Evolutionary conservation across 2,329 filamentous ascomycete genomes (phyloP), one percentile per base, ranked within the genome.

Genomic region (Lizonia empirigonia): DNA sequence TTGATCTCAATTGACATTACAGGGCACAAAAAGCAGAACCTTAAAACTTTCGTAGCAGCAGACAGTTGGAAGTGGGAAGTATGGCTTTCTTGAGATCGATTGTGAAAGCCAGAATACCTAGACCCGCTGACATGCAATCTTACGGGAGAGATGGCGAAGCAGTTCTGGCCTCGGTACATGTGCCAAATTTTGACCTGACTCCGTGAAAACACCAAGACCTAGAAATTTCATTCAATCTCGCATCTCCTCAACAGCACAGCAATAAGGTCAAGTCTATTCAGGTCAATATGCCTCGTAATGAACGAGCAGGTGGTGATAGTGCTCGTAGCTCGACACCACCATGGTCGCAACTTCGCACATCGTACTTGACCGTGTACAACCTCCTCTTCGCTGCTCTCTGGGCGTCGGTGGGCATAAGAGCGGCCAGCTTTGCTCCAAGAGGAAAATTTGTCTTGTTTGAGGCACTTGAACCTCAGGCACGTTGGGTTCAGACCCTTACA

Each of bases 341-440:
- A 6, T 45, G 18, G 20, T 16, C 29, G 2, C 49, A 47, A 13
- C 36, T 49, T 15, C 55, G 52, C 16, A 55, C 40, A 2, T 22
- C 53, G 1, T 67, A 67, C 48, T 50, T 67, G 5, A 67, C 64
- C 1, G 23, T 39, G 7, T 65, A 61, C 50, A 67, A 67, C 41
- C 8, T 55, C 15, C 15, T 65, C 9, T 64, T 64, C 33, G 53
- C 58, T 7, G 26, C 50, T 1, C 50, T 67, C 8, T 67, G 64
- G 64, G 32, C 35, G 2, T 55, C 51, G 3, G 26, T 61, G 2
- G 55, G 60, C 18, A 12, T 50, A 13, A 47, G 12, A 18, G 47
- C 59, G 8, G 1, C 55, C 9, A 27, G 15, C 2, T 24, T 55
- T 22, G 24, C 30, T 5, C 22, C 30, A 2, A 6, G 26, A 4